Evolutionary conservation across 306 rosid species (phyloP).

Genomic region (Inga oerstediana): DNA sequence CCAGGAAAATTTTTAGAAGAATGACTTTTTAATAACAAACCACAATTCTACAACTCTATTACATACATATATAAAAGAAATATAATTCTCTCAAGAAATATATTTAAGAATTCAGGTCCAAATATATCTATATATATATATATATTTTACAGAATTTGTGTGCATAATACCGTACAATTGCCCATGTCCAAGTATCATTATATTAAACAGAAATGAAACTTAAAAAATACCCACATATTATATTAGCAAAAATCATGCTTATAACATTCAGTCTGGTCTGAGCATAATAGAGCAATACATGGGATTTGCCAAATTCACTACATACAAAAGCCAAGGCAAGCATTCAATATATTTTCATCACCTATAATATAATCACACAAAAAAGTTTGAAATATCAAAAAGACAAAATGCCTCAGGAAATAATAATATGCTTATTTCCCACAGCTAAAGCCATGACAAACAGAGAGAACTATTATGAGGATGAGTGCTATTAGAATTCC

Average conservation of each 20-base stretch:
- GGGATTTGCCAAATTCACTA: constrained; percentile 42
- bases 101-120: too few species aligned
- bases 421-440: constrained; percentile 49
- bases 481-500: constrained; percentile 87
- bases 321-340: constrained; percentile 50
- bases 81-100: too few species aligned
- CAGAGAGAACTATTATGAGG: constrained; percentile 86
- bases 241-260: constrained; percentile 30
- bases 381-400: constrained; percentile 20
- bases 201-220: background rate
- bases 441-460: constrained; percentile 82
- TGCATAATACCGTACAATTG: too few species aligned
- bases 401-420: constrained; percentile 31
- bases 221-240: constrained; percentile 5
- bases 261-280: constrained; percentile 34
- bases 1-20: too few species aligned
- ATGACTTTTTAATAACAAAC: too few species aligned
- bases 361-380: constrained; percentile 39
- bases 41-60: too few species aligned
- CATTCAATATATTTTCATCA: constrained; percentile 40
- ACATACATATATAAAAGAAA: too few species aligned
- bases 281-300: constrained; percentile 15
- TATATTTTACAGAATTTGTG: background rate
- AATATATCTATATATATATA: too few species aligned
- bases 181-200: background rate